A percentile compares a stretch with the other conserved stretches of the same genome.
Evolutionary conservation across 176 grass and related monocot genomes (phyloP).

Genomic region (Zizania latifolia): DNA sequence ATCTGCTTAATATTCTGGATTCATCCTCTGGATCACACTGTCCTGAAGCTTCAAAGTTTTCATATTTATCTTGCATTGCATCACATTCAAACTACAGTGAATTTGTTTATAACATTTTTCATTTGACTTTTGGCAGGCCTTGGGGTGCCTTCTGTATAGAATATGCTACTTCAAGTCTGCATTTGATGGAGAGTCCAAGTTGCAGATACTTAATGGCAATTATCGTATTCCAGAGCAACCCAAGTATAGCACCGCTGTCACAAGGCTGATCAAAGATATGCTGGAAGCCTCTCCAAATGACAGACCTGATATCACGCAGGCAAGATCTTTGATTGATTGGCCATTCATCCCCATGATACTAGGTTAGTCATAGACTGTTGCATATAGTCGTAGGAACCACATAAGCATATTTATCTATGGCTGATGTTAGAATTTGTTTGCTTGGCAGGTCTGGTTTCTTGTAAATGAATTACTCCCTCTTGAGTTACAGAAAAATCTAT

Average conservation of each 20-base stretch:
- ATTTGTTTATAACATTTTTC: conserved; percentile 14
- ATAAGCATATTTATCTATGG: conserved; percentile 20
- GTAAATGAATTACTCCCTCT: conserved; percentile 67
- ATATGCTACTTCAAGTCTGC: conserved; percentile 83
- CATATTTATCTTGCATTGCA: background rate
- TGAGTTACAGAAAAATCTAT: conserved; percentile 69
- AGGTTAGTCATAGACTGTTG: conserved; percentile 60
- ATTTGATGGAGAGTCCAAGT: conserved; percentile 90
- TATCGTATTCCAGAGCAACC: conserved; percentile 75
- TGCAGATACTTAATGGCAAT: conserved; percentile 86
- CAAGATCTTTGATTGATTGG: conserved; percentile 59
- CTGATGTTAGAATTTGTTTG: conserved; percentile 27
- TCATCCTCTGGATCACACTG: background rate
- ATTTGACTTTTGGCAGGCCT: conserved; percentile 43
- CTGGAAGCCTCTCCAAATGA: conserved; percentile 60
- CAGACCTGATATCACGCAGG: conserved; percentile 85
- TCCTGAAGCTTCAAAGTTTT: conserved; percentile 12
- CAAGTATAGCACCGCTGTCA: conserved; percentile 46
- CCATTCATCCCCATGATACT: conserved; percentile 55
- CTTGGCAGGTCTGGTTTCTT: conserved; percentile 66
- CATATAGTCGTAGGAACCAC: conserved; percentile 36
- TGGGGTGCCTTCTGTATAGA: conserved; percentile 86
- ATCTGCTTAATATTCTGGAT: background rate
- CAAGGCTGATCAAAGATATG: conserved; percentile 62
- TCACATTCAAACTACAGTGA: background rate